Base-by-base conservation (phyloP, 352 stramenopile genomes). In the Globisporangium orthogonon region DNA sequence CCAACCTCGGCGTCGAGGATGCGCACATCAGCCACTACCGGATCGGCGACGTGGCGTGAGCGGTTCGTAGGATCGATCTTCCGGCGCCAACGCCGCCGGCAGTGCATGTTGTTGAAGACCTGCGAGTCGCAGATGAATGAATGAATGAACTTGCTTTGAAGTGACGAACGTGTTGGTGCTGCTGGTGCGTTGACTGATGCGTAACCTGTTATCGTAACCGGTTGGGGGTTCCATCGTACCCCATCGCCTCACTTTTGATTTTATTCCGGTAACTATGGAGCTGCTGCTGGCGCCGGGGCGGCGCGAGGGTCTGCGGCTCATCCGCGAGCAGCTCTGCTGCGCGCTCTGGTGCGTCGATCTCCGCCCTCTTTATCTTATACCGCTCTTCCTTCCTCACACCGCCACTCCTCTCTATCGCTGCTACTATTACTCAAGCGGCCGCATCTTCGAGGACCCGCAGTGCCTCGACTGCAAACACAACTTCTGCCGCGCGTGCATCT, bases 401-500 rank as follows among this genome's bases (percentile, higher is more conserved):
- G 0, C 23, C 9, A 7, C n/a, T 28, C 23, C 46, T 37, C 23
- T 37, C n/a, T 10, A 58, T 7, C 56, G 47, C 44, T 5, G 10
- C 23, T 41, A 93, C 23, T 23, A 23, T 23, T 23, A 23, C 23
- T 23, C 23, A 23, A 23, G 83, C 58, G 61, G 63, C 33, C 58
- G 73, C 14, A 79, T 89, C 30, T 89, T 94, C 62, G 74, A 87
- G n/a, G 85, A 94, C 61, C 81, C 85, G 48, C 85, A 94, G 39
- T 91, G 83, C 53, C 74, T 94, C 54, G 79, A 87, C 66, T 94
- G 85, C 65, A 92, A 94, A 56, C 85, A 94, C 77, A 94, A 94
- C 55, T 94, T 93, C 52, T 94, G 85, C 52, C 78, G 70, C 63
- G 58, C 69, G 23, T 94, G 83, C 66, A 91, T 93, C 52, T 70